Conservation (phyloP, 495 filamentous ascomycete genomes). For the Xylaria acuta region DNA sequence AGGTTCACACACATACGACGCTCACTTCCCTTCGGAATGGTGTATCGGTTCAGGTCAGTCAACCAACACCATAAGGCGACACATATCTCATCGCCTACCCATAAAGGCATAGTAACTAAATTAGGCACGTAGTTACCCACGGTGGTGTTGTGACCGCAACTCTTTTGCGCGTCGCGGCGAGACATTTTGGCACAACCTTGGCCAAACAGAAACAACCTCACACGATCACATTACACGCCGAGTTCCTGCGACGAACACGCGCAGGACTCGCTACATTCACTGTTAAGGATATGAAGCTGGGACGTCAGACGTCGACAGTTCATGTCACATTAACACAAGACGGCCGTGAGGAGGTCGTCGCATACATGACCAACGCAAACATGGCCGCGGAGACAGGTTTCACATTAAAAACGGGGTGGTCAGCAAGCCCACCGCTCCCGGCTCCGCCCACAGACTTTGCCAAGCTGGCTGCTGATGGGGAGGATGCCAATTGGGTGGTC, state of each 20-base stretch:
- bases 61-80: not conserved
- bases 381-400: conserved; percentile 64
- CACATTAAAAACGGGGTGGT: conserved; percentile 59
- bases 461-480: conserved; percentile 42
- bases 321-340: conserved; percentile 64
- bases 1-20: conserved; percentile 66
- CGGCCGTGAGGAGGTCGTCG: conserved; percentile 65
- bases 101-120: conserved; percentile 16
- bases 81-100: not conserved
- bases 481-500: conserved; percentile 54
- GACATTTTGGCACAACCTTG: conserved; percentile 71
- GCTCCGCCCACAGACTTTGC: conserved; percentile 50
- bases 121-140: conserved; percentile 66
- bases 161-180: conserved; percentile 63
- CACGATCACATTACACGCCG: conserved; percentile 67
- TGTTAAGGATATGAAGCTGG: conserved; percentile 74
- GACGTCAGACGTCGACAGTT: conserved; percentile 71
- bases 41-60: conserved; percentile 70
- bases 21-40: conserved; percentile 68
- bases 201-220: conserved; percentile 66
- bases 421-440: conserved; percentile 47
- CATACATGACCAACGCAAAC: conserved; percentile 71
- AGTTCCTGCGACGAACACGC: conserved; percentile 74
- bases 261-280: conserved; percentile 63
- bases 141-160: conserved; percentile 74